phyloP scores from a whole-genome alignment of 1,284 basidiomycete species.

The Sanguinoderma infundibulare region DNA sequence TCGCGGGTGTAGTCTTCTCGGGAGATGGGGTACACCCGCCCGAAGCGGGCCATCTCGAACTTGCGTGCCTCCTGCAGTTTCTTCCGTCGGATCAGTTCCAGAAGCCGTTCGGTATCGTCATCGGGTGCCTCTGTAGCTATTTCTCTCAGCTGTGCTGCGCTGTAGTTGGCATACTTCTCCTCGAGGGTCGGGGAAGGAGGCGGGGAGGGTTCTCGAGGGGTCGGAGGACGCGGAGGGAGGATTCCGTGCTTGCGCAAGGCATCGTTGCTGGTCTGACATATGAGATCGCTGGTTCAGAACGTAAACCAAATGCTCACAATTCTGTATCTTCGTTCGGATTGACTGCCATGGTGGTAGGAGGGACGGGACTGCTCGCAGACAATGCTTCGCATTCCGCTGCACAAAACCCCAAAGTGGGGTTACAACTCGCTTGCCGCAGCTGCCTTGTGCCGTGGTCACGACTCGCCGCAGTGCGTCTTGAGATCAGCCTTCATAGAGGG shows the following conservation, averaged over 20 bases:
- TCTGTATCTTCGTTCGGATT: conserved; percentile 92
- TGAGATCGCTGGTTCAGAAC: conserved; percentile 9
- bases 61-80: conserved; percentile 68
- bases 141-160: conserved; percentile 68
- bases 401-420: not conserved
- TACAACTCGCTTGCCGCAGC: not conserved
- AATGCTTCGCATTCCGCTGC: not conserved
- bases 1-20: conserved; percentile 95
- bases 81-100: conserved; percentile 72
- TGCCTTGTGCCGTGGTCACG: too few species aligned
- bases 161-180: conserved; percentile 70
- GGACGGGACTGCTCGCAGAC: not conserved
- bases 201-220: conserved; percentile 76
- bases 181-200: conserved; percentile 69
- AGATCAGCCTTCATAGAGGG: not conserved
- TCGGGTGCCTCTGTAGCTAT: conserved; percentile 70
- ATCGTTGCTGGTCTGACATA: conserved; percentile 71
- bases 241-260: conserved; percentile 92
- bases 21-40: conserved; percentile 87
- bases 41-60: conserved; percentile 76
- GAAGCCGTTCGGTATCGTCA: conserved; percentile 80
- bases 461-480: not conserved
- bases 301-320: conserved; percentile 64
- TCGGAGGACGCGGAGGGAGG: conserved; percentile 73
- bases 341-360: conserved; percentile 51